Conservation (phyloP, 2,329 filamentous ascomycete species). For the Fusarium circinatum region DNA sequence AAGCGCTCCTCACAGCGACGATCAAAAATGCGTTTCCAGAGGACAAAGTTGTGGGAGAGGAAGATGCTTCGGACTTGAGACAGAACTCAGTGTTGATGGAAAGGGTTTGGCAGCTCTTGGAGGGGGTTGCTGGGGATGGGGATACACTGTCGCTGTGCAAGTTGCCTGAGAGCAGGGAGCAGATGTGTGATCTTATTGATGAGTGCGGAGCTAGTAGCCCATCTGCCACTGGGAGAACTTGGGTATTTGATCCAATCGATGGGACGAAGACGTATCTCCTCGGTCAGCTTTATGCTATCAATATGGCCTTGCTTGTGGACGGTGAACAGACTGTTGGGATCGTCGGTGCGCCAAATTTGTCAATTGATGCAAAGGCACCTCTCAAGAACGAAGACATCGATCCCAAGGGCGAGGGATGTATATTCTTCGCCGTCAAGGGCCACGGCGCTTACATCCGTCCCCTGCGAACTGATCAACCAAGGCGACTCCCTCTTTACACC, state of each 20-base stretch:
- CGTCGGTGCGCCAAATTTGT: constrained; percentile 60
- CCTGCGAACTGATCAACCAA: constrained; percentile 45
- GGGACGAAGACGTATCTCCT: constrained; percentile 67
- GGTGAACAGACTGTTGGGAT: constrained; percentile 61
- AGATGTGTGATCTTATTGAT: constrained; percentile 65
- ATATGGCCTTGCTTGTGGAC: constrained; percentile 62
- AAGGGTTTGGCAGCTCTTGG: constrained; percentile 60
- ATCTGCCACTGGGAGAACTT: constrained; percentile 55
- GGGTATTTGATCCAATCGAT: constrained; percentile 71
- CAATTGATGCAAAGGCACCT: constrained; percentile 51
- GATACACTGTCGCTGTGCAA: constrained; percentile 42
- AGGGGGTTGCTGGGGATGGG: constrained; percentile 43
- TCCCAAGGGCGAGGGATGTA: constrained; percentile 55
- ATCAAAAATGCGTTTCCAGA: constrained; percentile 61
- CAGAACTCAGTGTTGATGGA: constrained; percentile 54
- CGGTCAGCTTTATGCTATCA: constrained; percentile 67
- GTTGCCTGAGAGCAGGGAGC: constrained; percentile 53
- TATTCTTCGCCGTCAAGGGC: constrained; percentile 61
- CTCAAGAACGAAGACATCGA: constrained; percentile 59
- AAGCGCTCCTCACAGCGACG: constrained; percentile 63
- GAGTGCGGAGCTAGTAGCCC: constrained; percentile 57
- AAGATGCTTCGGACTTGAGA: constrained; percentile 61
- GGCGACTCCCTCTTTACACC: constrained; percentile 48
- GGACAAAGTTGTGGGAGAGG: constrained; percentile 66
- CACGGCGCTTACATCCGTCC: constrained; percentile 60